Evolutionary conservation across 2,329 filamentous ascomycete genomes (phyloP).

Genomic region (Hypoxylon sp.): DNA sequence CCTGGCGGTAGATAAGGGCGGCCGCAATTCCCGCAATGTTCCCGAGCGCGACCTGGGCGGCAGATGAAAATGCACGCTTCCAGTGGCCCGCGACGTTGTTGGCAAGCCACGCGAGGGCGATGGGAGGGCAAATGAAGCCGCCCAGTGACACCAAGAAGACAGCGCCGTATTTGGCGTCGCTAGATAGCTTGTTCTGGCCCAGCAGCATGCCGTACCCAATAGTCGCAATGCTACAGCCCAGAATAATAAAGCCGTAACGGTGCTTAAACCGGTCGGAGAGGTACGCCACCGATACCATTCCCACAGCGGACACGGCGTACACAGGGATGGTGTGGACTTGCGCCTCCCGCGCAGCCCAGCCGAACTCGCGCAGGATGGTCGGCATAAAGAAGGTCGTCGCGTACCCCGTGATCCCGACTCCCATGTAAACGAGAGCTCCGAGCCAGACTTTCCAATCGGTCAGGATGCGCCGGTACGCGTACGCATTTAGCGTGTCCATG

Average conservation of each 20-base stretch:
- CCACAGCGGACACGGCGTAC: constrained; percentile 55
- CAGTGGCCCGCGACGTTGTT: constrained; percentile 69
- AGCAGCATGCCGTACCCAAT: constrained; percentile 57
- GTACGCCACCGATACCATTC: constrained; percentile 54
- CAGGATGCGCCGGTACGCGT: constrained; percentile 52
- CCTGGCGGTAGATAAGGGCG: constrained; percentile 55
- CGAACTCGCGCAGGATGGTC: constrained; percentile 59
- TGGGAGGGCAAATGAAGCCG: constrained; percentile 55
- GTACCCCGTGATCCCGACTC: constrained; percentile 54
- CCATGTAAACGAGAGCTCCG: constrained; percentile 55
- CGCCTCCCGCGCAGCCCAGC: constrained; percentile 55
- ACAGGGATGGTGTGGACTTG: constrained; percentile 59
- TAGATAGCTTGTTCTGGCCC: constrained; percentile 46
- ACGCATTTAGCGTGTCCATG: constrained; percentile 54
- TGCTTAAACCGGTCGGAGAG: constrained; percentile 55
- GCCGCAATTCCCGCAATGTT: constrained; percentile 60
- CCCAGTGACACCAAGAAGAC: constrained; percentile 57
- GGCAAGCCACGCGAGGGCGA: constrained; percentile 63
- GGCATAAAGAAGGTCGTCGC: constrained; percentile 59
- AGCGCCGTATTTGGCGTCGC: constrained; percentile 55
- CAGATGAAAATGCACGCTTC: constrained; percentile 65
- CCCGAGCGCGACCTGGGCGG: constrained; percentile 65
- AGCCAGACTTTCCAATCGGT: constrained; percentile 60
- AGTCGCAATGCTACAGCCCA: constrained; percentile 50
- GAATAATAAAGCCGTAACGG: constrained; percentile 56